Base-by-base conservation (phyloP, 192 early-diverging fungal species). In the Blastocladiella britannica region DNA sequence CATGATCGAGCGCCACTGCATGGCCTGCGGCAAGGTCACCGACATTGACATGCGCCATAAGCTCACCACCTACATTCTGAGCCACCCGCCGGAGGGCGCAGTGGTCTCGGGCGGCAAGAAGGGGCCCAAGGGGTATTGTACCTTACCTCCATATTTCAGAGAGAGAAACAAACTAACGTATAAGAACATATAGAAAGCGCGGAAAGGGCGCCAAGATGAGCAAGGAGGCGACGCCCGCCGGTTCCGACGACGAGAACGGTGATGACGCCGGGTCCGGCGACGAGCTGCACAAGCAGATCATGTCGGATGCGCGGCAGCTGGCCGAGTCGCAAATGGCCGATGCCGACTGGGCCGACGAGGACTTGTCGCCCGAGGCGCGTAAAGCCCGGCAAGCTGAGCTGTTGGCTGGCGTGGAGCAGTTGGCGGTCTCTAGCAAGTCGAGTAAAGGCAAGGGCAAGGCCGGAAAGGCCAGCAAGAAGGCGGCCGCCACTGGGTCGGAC, bases 11-110 rank as follows among this genome's bases (percentile, higher is more conserved):
- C 72, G 77, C 62, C 72, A 86, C 66, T 97, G 94, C 72, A 89
- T 85, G 56, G 94, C 94, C 5, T 97, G 94, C 63, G 94, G 94
- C 53, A 75, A 80, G 59, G 70, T 77, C 68, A 74, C 77, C 58
- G 71, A 79, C 54, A 89, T 81, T 25, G 89, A 93, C 63, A 88
- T 86, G 75, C 72, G 79, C 52, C 93, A 97, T 59, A 86, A 88
- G 65, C 76, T 95, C 57, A 70, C 82, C 51, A 84, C 86, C 7
- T 97, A 67, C 67, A 93, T 97, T 60, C 54, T 92, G 62, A 93
- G 91, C 75, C 83, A 97, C 71, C 89, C 89, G 56, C 91, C 92
- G 52, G 76, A 66, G 23, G 62, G 59, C 43, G 66, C 69, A 26
- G 62, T 62, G 30, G 59, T 54, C 62, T 56, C 61, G 51, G 58